Evolutionary conservation across 1,139 yeast species (phyloP), one percentile per base, ranked within the genome.

Genomic region (Blastobotrys apis): DNA sequence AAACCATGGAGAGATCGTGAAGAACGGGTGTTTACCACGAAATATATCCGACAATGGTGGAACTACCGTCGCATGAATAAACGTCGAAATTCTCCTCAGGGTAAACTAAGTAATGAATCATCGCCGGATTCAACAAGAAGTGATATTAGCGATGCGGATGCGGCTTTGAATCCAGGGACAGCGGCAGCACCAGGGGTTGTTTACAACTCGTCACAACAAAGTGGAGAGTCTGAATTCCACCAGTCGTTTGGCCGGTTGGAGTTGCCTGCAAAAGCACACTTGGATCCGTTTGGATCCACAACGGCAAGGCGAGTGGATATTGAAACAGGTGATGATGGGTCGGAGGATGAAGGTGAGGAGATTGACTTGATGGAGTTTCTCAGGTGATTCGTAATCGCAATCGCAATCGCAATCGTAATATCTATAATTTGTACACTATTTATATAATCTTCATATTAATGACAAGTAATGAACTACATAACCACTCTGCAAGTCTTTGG

Each of bases 1-100:
- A 75, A 69, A 48, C 96, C 96, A 1, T 83, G 90, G 90, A 67
- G 69, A 40, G 68, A 73, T 50, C 51, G 50, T 53, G 63, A 27
- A 45, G 63, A 51, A 45, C 51, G 50, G 23, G 52, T 54, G 33
- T 62, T 53, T 56, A 60, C 51, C 35, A 55, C 45, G 8, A 49
- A 57, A 32, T 55, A 48, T 36, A 33, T 39, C 5, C 6, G 20
- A 21, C n/a, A 5, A 5, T 6, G 15, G 6, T 39, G 43, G 43
- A 17, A 34, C 16, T 19, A n/a, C n/a, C 16, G 4, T 31, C 16
- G n/a, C 19, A 31, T 12, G 9, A 4, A 31, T 31, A 12, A 16
- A n/a, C n/a, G 9, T 4, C n/a, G 19, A 4, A 31, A 31, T 31
- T n/a, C 15, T 31, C 13, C 33, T 33, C 17, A n/a, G n/a, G n/a